Conservation (phyloP, 805 yeast species). For the Candida wancherniae region DNA sequence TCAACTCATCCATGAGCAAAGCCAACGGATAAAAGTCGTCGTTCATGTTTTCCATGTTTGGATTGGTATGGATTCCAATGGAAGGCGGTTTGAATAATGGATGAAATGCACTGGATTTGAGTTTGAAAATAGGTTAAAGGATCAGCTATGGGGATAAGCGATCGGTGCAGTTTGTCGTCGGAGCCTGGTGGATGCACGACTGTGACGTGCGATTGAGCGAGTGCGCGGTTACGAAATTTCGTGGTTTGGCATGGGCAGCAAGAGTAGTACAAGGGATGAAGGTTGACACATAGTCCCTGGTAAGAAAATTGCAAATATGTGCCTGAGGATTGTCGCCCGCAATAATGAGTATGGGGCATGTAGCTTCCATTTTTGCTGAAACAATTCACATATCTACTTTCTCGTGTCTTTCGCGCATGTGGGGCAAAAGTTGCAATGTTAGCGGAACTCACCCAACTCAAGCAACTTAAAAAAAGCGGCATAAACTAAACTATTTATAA, state of each 20-base stretch:
- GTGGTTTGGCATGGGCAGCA: background rate
- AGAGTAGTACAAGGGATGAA: slow-evolving; percentile 32
- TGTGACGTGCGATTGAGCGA: background rate
- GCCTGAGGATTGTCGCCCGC: too few relatives aligned
- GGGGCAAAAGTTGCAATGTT: too few relatives aligned
- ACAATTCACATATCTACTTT: too few relatives aligned
- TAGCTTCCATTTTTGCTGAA: too few relatives aligned
- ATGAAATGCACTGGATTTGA: background rate
- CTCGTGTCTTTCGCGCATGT: too few relatives aligned
- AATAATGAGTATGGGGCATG: too few relatives aligned
- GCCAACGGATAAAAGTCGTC: slow-evolving; percentile 91
- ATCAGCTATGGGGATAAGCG: background rate
- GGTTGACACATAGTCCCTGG: too few relatives aligned
- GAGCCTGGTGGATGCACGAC: slow-evolving; percentile 12
- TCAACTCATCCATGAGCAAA: slow-evolving; percentile 90
- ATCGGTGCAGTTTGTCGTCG: slow-evolving; percentile 7
- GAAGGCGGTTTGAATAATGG: background rate
- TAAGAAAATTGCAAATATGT: too few relatives aligned
- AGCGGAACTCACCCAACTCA: too few relatives aligned
- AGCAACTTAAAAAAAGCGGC: too few relatives aligned
- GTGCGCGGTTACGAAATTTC: background rate
- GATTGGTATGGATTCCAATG: slow-evolving; percentile 2
- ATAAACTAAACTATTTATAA: too few relatives aligned
- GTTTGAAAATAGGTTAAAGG: background rate
- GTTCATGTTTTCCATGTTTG: slow-evolving; percentile 19